Evolutionary conservation across 163 green algal genomes (phyloP), one percentile per base, ranked within the genome.

Genomic region (Trebouxia gelatinosa): DNA sequence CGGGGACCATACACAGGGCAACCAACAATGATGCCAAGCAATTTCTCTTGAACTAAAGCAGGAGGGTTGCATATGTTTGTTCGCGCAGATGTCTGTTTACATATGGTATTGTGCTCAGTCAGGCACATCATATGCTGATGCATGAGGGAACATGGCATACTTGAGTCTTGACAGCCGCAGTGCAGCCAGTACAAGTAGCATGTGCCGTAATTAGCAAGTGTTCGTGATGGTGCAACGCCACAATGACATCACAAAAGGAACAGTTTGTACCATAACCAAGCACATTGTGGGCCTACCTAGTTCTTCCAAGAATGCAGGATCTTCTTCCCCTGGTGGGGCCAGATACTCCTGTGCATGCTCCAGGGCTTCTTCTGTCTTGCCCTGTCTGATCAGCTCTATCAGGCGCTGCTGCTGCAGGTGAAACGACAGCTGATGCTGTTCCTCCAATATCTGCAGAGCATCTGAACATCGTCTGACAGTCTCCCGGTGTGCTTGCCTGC

Each of bases 331-430:
- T 17, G 87, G 84, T 5, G 93, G 94, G 32, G 95, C 95, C 39
- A 98, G 81, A 74, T 94, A 94, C 79, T 97, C 93, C 78, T 93
- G 81, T 9, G 92, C 93, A 87, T 97, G 97, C 6, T 92, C 88
- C 43, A 98, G 86, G 28, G 94, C 94, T 43, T 92, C 85, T 58
- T 95, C 90, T 34, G 87, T 84, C 4, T 90, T 85, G 50, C 91
- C 88, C 32, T 64, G 54, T 1, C 93, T 85, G 29, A 98, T 95
- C 19, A 98, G 84, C 88, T 99, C 95, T 46, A 99, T 98, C 26
- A 99, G 81, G 32, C 88, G 89, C 88, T 98, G 95, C 86, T 98
- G 95, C 80, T 98, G 93, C 46, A 99, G 86, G 81, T 96, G 94
- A 86, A 99, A 99, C 61, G 93, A 92, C 65, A 99, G 90, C 43